Evolutionary conservation across 2,329 filamentous ascomycete genomes (phyloP), one percentile per base, ranked within the genome.

Genomic region (Tolypocladium ophioglossoides): DNA sequence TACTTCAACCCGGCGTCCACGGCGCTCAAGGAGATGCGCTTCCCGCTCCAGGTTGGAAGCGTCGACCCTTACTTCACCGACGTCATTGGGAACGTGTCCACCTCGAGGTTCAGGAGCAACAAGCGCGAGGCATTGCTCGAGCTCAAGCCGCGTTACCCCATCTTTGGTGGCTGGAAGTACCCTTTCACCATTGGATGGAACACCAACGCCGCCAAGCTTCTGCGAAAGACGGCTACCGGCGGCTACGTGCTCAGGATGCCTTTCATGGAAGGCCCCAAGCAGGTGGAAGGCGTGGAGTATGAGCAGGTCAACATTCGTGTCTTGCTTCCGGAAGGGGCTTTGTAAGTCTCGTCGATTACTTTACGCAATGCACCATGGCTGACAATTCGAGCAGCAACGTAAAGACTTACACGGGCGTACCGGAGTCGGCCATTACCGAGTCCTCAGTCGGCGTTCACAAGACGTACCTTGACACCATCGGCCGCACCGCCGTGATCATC

Each of bases 141-240:
- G 71, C 78, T 96, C 58, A 94, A 91, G 77, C 94, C 94, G 22
- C 84, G 94, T 52, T 99, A 95, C 71, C 94, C 94, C n/a, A 71
- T 99, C 27, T 99, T 96, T 64, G 94, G 94, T 56, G 91, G 89
- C 57, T 99, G 94, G 94, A 96, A 95, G 72, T 97, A 96, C 72
- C 94, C 89, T 60, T 99, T 97, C 77, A 89, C 87, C 56, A 85
- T 97, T 55, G 94, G 94, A 61, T 99, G 94, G 94, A 95, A 97
- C 74, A 85, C 88, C 52, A 84, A 95, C 61, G 78, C 95, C 32
- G 83, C 83, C 64, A 82, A 81, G 55, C 94, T 89, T 68, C 69
- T 99, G 60, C 85, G 89, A 63, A 82, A 77, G 62, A 77, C 80
- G 44, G 73, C 77, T 48, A 79, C 78, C 30, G 83, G 89, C 56